Evolutionary conservation across 1,284 basidiomycete genomes (phyloP).

Genomic region (Trichosporon inkin): DNA sequence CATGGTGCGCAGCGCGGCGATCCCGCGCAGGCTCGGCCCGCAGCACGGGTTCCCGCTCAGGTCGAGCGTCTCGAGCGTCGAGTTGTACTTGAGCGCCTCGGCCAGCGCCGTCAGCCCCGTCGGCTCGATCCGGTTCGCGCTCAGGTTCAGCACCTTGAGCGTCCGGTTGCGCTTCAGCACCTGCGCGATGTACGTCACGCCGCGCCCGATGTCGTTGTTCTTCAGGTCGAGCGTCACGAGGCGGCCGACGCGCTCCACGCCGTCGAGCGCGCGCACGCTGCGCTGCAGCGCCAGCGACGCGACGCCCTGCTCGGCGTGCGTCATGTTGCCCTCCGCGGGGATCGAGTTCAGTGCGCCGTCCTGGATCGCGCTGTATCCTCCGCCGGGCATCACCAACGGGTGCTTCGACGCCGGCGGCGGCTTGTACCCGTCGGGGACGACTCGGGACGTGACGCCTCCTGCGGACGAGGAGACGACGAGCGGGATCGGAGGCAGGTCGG

Average conservation of each 20-base stretch:
- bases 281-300: constrained; percentile 52
- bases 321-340: constrained; percentile 33
- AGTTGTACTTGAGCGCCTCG: constrained; percentile 95
- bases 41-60: constrained; percentile 89
- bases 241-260: constrained; percentile 75
- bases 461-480: constrained; percentile 69
- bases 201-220: constrained; percentile 83
- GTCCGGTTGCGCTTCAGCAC: constrained; percentile 94
- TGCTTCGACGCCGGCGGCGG: constrained; percentile 36
- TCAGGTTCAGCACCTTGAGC: constrained; percentile 85
- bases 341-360: constrained; percentile 25
- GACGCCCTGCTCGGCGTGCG: constrained; percentile 29
- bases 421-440: constrained; percentile 48
- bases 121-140: constrained; percentile 88
- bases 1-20: constrained; percentile 80
- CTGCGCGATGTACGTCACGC: constrained; percentile 86
- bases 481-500: constrained; percentile 37
- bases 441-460: constrained; percentile 74
- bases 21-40: constrained; percentile 78
- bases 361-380: constrained; percentile 36
- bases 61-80: constrained; percentile 88
- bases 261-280: constrained; percentile 75
- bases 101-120: constrained; percentile 74
- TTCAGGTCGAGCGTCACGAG: constrained; percentile 84
- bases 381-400: constrained; percentile 35